These are phyloP conservation scores for Nakazawaea ishiwadae DNA, from an alignment of 805 yeast species.

Conservation along the genomic window DNA sequence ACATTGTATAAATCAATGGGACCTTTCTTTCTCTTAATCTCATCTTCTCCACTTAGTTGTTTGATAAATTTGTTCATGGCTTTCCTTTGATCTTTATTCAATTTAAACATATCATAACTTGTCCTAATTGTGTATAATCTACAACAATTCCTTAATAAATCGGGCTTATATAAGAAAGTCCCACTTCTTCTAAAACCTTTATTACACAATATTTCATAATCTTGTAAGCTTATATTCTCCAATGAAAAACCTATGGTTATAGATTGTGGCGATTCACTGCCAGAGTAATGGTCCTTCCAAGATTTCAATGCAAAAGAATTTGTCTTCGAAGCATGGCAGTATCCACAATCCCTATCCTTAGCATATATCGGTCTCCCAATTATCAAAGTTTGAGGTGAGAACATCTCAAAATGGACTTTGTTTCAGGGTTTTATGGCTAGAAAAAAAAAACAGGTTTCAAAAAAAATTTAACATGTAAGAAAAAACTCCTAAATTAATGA, in stretches of 20 bases:
- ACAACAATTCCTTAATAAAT: slow-evolving; percentile 70
- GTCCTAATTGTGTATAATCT: slow-evolving; percentile 76
- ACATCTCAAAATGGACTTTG: no score
- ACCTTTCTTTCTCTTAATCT: slow-evolving; percentile 4
- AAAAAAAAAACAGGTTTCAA: not conserved
- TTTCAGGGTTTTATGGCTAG: not conserved
- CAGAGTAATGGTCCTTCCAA: slow-evolving; percentile 13
- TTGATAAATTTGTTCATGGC: slow-evolving; percentile 56
- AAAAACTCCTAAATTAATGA: not conserved
- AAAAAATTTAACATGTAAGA: no score
- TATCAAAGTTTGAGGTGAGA: slow-evolving; percentile 25
- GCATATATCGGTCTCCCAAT: slow-evolving; percentile 42
- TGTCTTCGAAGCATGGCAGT: slow-evolving; percentile 51
- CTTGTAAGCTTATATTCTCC: slow-evolving; percentile 39
- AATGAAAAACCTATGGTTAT: slow-evolving; percentile 35
- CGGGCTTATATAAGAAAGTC: slow-evolving; percentile 49
- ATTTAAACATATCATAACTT: slow-evolving; percentile 34
- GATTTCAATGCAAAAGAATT: slow-evolving; percentile 35
- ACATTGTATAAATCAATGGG: slow-evolving; percentile 16
- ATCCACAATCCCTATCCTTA: slow-evolving; percentile 57
- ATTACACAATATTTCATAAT: slow-evolving; percentile 64
- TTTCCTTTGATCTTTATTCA: slow-evolving; percentile 65
- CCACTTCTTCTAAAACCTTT: slow-evolving; percentile 83
- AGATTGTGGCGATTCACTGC: slow-evolving; percentile 14
- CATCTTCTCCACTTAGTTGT: slow-evolving; percentile 23